Evolutionary conservation across 768 basidiomycete genomes (phyloP).

Genomic region (Macrolepiota fuliginosa): DNA sequence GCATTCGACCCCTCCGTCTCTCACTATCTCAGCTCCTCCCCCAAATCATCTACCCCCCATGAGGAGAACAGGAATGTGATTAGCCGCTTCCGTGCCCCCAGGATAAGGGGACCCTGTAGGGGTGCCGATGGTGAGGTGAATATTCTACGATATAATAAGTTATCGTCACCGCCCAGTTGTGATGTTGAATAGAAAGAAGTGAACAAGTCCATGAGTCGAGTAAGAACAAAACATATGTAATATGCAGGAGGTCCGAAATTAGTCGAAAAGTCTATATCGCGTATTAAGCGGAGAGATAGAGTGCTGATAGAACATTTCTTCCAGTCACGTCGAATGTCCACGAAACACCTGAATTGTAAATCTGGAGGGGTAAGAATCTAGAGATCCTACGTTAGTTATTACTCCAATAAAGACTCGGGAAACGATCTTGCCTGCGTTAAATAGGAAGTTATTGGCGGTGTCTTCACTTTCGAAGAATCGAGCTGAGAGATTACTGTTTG

Average conservation of each 20-base stretch:
- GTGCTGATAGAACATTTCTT: neutral
- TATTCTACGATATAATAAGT: neutral
- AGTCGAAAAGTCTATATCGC: neutral
- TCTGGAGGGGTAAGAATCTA: conserved; percentile 71
- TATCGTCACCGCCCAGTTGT: neutral
- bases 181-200: neutral
- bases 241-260: neutral
- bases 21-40: too few species aligned
- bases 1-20: too few species aligned
- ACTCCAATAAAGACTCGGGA: too few species aligned
- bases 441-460: conserved; percentile 87
- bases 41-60: too few species aligned
- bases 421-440: conserved; percentile 78
- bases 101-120: conserved; percentile 12
- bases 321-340: neutral
- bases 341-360: conserved; percentile 53
- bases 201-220: neutral
- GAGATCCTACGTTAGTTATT: conserved; percentile 4
- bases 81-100: neutral
- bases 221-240: neutral
- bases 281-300: neutral
- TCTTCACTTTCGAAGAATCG: conserved; percentile 93
- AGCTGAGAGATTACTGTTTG: conserved; percentile 71
- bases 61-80: conserved; percentile 47
- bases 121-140: conserved; percentile 2